Evolutionary conservation across 306 rosid species (phyloP).

Genomic region (Vigna hirtella): DNA sequence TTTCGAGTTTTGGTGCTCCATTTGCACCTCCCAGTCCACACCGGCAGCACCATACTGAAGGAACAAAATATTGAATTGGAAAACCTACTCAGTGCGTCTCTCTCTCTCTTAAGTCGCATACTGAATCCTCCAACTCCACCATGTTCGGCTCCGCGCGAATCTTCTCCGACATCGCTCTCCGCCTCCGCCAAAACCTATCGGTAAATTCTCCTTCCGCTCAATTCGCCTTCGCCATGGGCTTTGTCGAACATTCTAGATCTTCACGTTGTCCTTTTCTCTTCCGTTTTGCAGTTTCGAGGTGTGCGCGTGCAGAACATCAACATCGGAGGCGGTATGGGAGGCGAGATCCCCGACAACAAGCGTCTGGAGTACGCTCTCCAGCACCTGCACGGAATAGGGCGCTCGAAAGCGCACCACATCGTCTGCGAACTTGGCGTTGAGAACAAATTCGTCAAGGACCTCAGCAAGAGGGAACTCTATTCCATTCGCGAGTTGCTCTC

Average conservation of each 20-base stretch:
- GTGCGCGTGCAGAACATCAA: conserved; percentile 52
- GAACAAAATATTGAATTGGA: not conserved
- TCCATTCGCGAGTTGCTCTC: conserved; percentile 66
- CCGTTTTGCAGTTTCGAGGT: conserved; percentile 53
- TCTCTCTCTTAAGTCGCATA: not conserved
- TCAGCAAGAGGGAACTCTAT: conserved; percentile 70
- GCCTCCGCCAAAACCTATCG: conserved; percentile 54
- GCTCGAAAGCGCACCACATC: conserved; percentile 65
- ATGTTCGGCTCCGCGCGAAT: conserved; percentile 46
- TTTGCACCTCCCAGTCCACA: not conserved
- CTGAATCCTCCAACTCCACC: not conserved
- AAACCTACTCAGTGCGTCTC: not conserved
- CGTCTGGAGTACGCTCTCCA: conserved; percentile 70
- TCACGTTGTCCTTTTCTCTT: not conserved
- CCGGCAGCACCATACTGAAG: no score
- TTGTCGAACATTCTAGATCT: not conserved
- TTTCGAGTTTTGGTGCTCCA: not conserved
- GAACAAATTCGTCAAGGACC: conserved; percentile 71
- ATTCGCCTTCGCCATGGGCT: not conserved
- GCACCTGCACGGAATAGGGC: conserved; percentile 74
- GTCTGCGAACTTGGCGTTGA: conserved; percentile 65
- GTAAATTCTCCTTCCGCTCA: conserved; percentile 43
- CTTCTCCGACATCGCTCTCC: conserved; percentile 46
- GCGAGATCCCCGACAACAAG: conserved; percentile 80
- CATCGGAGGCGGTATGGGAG: conserved; percentile 76